These are phyloP conservation scores for Schizophyllum commune DNA, from an alignment of 1,284 basidiomycete genomes.

Conservation along the genomic window DNA sequence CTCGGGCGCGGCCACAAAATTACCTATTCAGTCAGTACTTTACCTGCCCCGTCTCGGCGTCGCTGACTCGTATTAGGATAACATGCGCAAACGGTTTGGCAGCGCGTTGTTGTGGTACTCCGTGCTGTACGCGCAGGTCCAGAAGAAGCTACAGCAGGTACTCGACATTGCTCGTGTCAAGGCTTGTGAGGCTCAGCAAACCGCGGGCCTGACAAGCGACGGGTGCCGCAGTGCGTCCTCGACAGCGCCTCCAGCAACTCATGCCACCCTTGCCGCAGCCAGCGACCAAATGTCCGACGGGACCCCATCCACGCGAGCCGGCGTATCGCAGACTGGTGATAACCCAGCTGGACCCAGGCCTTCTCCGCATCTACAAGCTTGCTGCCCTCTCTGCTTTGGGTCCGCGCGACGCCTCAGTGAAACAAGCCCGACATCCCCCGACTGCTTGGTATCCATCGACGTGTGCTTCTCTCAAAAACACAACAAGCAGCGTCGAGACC, in stretches of 20 bases:
- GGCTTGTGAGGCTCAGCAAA: background rate
- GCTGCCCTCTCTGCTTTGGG: constrained; percentile 4
- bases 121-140: too few relatives aligned
- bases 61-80: background rate
- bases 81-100: constrained; percentile 1
- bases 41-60: too few relatives aligned
- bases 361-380: constrained; percentile 2
- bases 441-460: background rate
- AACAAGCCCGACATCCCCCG: background rate
- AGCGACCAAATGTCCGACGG: background rate
- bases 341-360: too few relatives aligned
- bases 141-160: too few relatives aligned
- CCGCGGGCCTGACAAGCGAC: too few relatives aligned
- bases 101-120: constrained; percentile 3
- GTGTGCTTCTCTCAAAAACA: constrained; percentile 11
- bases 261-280: too few relatives aligned
- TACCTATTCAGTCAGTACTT: background rate
- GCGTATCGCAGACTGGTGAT: too few relatives aligned
- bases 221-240: too few relatives aligned
- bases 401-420: background rate
- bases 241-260: too few relatives aligned
- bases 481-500: constrained; percentile 4
- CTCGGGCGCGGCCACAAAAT: background rate
- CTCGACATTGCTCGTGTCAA: background rate
- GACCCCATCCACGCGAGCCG: background rate